These are phyloP conservation scores for Kurtzmaniella quercitrusa DNA, from an alignment of 1,139 yeast species.

Conservation along the genomic window DNA sequence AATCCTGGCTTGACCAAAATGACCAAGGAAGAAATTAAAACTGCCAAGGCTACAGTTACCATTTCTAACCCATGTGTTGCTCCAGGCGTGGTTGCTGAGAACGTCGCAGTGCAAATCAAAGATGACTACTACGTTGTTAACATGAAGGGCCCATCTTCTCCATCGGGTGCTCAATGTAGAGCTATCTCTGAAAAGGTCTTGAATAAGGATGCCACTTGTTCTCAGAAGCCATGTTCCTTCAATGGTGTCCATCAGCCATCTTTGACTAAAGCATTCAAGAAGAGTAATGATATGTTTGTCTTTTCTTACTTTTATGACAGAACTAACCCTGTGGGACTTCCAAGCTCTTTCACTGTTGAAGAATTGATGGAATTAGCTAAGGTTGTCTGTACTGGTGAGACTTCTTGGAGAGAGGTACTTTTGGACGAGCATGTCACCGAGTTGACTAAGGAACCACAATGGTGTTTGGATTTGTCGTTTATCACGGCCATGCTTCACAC, in stretches of 20 bases:
- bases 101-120: slow-evolving; percentile 53
- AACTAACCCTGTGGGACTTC: slow-evolving; percentile 92
- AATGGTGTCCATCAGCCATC: slow-evolving; percentile 97
- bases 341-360: slow-evolving; percentile 76
- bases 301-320: slow-evolving; percentile 95
- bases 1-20: slow-evolving; percentile 22
- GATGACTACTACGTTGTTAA: slow-evolving; percentile 55
- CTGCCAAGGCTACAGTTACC: slow-evolving; percentile 35
- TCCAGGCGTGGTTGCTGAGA: slow-evolving; percentile 55
- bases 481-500: slow-evolving; percentile 87
- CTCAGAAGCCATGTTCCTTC: slow-evolving; percentile 81
- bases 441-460: slow-evolving; percentile 75
- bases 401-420: slow-evolving; percentile 60
- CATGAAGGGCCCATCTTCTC: slow-evolving; percentile 64
- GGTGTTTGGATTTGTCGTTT: slow-evolving; percentile 91
- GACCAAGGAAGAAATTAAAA: slow-evolving; percentile 36
- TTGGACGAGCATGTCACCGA: slow-evolving; percentile 64
- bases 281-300: slow-evolving; percentile 71
- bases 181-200: slow-evolving; percentile 75
- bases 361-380: slow-evolving; percentile 81
- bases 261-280: slow-evolving; percentile 67
- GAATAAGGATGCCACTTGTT: slow-evolving; percentile 78
- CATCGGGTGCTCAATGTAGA: slow-evolving; percentile 70
- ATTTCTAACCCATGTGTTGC: slow-evolving; percentile 83
- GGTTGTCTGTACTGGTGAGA: slow-evolving; percentile 80